Evolutionary conservation across 1,139 yeast species (phyloP).

Genomic region (Suhomyces ambrosiae): DNA sequence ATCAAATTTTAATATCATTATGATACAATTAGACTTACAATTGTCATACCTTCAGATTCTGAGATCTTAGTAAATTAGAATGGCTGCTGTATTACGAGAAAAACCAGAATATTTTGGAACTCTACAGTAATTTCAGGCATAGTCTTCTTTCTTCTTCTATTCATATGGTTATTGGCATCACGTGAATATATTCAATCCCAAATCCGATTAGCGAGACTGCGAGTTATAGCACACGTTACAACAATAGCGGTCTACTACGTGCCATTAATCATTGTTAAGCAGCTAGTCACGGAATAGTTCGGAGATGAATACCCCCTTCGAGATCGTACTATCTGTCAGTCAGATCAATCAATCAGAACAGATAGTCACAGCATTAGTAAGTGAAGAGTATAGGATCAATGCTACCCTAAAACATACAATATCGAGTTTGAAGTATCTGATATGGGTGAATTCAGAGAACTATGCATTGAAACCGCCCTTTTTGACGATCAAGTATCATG

Average conservation of each 20-base stretch:
- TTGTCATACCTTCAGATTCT: too few relatives aligned
- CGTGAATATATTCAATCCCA: constrained; percentile 2
- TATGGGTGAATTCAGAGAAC: constrained; percentile 32
- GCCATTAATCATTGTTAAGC: not conserved
- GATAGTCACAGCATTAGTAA: not conserved
- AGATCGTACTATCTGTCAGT: constrained; percentile 20
- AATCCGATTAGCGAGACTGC: not conserved
- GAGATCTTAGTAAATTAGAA: too few relatives aligned
- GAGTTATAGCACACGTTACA: constrained; percentile 3
- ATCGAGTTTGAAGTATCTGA: constrained; percentile 28
- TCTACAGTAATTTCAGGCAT: too few relatives aligned
- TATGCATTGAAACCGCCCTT: constrained; percentile 28
- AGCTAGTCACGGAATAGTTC: not conserved
- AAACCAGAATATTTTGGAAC: too few relatives aligned
- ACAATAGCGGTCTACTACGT: too few relatives aligned
- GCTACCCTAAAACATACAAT: constrained; percentile 26
- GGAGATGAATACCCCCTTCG: constrained; percentile 29
- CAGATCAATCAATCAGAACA: constrained; percentile 8
- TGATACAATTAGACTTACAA: too few relatives aligned
- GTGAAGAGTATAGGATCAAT: constrained; percentile 15
- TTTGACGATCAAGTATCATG: constrained; percentile 19
- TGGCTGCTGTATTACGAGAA: too few relatives aligned
- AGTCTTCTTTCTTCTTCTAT: too few relatives aligned
- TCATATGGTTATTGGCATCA: constrained; percentile 2
- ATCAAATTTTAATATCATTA: too few relatives aligned